Conservation (phyloP, 768 basidiomycete species). For the Phlebiopsis flavidoalba region DNA sequence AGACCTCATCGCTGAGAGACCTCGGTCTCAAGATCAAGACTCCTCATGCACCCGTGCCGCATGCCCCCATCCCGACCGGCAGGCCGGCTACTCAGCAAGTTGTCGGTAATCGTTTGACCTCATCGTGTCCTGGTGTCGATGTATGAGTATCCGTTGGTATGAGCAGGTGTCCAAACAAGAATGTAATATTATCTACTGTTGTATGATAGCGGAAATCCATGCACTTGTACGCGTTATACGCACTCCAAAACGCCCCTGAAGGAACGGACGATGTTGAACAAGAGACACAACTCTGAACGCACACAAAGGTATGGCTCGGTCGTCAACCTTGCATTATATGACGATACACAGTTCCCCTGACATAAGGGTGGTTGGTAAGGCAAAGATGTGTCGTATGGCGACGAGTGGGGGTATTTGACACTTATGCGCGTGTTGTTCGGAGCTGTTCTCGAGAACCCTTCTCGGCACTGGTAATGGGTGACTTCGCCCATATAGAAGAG, state of each 20-base stretch:
- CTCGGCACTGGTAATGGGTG: constrained; percentile 94
- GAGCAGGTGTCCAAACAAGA: background rate
- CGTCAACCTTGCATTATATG: no score
- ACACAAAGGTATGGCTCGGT: no score
- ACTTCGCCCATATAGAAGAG: constrained; percentile 72
- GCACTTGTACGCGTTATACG: background rate
- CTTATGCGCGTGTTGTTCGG: constrained; percentile 16
- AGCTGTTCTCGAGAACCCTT: constrained; percentile 64
- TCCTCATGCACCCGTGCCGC: constrained; percentile 66
- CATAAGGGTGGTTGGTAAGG: no score
- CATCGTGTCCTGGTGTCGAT: background rate
- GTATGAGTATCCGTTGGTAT: background rate
- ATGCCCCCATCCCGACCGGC: constrained; percentile 42
- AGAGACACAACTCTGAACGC: no score
- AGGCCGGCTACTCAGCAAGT: constrained; percentile 22
- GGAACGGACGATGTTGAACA: no score
- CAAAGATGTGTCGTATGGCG: no score
- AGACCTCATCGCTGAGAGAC: constrained; percentile 54
- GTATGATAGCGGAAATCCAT: background rate
- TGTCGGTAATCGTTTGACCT: constrained; percentile 5
- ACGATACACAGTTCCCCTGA: no score
- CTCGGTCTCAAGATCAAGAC: constrained; percentile 58
- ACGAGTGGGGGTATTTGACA: background rate
- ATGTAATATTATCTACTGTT: background rate
- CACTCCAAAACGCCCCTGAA: no score